Conservation (phyloP, 805 yeast species). For the Isabelozyma rhagii region DNA sequence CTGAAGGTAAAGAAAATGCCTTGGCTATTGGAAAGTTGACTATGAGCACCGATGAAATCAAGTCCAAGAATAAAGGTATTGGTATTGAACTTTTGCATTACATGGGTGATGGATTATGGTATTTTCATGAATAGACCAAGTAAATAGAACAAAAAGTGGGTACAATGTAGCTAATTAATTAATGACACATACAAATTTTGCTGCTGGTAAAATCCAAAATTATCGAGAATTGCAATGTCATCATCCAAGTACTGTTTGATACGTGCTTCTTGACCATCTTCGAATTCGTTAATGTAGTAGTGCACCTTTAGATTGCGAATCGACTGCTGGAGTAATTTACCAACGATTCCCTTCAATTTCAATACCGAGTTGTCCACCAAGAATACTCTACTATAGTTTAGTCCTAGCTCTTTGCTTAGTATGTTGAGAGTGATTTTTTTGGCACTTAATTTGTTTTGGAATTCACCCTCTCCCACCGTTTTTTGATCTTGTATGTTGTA, state of each 20-base stretch:
- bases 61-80: slow-evolving; percentile 76
- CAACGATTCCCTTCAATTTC: slow-evolving; percentile 31
- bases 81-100: slow-evolving; percentile 84
- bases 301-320: slow-evolving; percentile 21
- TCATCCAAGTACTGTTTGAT: slow-evolving; percentile 21
- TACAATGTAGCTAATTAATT: not conserved
- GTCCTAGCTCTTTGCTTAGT: not conserved
- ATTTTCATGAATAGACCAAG: slow-evolving; percentile 43
- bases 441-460: not conserved
- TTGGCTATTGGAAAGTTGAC: slow-evolving; percentile 84
- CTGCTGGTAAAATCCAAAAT: slow-evolving; percentile 15
- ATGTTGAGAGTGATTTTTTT: slow-evolving; percentile 10
- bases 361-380: slow-evolving; percentile 24
- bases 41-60: slow-evolving; percentile 89
- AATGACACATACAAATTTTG: slow-evolving; percentile 18
- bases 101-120: slow-evolving; percentile 89
- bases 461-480: not conserved
- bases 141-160: not conserved
- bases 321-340: slow-evolving; percentile 12
- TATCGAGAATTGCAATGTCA: slow-evolving; percentile 24
- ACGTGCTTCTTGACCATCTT: slow-evolving; percentile 6
- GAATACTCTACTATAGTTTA: slow-evolving; percentile 12
- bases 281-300: slow-evolving; percentile 21
- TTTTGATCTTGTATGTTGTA: slow-evolving; percentile 22
- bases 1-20: slow-evolving; percentile 91